A percentile compares a stretch with the other conserved stretches of the same genome.
Evolutionary conservation across 1,139 yeast species (phyloP).

Genomic region (Scheffersomyces segobiensis): DNA sequence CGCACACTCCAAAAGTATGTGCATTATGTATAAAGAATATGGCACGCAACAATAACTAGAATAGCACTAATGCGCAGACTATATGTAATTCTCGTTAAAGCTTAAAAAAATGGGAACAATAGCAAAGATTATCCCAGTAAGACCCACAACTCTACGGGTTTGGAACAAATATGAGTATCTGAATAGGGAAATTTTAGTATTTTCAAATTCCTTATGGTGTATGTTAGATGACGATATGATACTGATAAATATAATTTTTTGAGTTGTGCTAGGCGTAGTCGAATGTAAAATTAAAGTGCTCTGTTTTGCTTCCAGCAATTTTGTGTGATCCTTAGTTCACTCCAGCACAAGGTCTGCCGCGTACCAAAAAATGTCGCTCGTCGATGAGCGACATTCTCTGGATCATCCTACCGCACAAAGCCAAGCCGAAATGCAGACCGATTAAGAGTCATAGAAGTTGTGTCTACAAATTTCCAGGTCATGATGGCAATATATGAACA

Average conservation of each 20-base stretch:
- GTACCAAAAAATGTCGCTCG: not conserved
- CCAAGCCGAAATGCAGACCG: not conserved
- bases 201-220: not conserved
- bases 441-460: not conserved
- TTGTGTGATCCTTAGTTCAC: not conserved
- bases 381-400: not conserved
- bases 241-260: not conserved
- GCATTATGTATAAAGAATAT: not conserved
- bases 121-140: not conserved
- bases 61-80: not conserved
- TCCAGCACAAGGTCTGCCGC: not conserved
- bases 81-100: not conserved
- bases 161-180: not conserved
- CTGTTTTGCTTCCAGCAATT: not conserved
- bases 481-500: not conserved
- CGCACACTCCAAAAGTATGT: not conserved
- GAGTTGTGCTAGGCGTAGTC: not conserved
- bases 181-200: not conserved
- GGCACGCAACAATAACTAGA: not conserved
- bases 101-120: not conserved
- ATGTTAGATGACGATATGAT: not conserved
- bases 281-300: no score
- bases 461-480: not conserved
- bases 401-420: not conserved
- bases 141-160: not conserved